These are phyloP conservation scores for Fraxinus ornus DNA, from an alignment of 305 asterid genomes.

Conservation along the genomic window DNA sequence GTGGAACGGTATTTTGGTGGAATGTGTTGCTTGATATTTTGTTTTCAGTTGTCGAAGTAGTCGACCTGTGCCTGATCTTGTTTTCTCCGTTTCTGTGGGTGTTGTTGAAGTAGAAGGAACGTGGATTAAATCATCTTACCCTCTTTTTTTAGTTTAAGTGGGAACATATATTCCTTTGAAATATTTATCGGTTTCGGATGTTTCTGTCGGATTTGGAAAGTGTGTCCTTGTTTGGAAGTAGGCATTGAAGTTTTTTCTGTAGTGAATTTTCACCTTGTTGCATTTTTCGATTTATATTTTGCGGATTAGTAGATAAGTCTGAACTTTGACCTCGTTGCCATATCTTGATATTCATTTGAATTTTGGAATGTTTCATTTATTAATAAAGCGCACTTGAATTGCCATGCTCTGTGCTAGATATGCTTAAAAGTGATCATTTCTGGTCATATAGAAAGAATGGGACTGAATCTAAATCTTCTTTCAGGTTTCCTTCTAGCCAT, in stretches of 20 bases:
- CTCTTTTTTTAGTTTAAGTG: neutral
- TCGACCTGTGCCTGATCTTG: neutral
- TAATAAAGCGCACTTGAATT: neutral
- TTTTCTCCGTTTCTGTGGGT: neutral
- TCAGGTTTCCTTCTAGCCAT: slow-evolving; percentile 35
- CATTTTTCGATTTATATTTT: slow-evolving; percentile 4
- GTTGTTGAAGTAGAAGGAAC: slow-evolving; percentile 1
- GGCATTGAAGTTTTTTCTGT: slow-evolving; percentile 9
- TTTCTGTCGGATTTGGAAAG: neutral
- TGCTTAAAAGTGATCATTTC: neutral
- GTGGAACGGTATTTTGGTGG: neutral
- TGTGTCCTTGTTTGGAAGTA: neutral
- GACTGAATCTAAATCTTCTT: slow-evolving; percentile 16
- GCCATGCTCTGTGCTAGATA: neutral
- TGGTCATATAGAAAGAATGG: neutral
- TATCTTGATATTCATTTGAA: neutral
- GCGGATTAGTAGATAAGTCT: neutral
- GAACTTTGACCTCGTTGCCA: neutral
- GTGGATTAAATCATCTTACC: neutral
- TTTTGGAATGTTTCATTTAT: neutral
- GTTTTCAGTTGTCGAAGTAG: slow-evolving; percentile 9
- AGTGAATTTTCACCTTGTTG: slow-evolving; percentile 8
- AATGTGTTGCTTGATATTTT: neutral
- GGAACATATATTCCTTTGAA: neutral
- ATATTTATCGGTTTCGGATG: neutral